These are phyloP conservation scores for Rhizophlyctis rosea DNA, from an alignment of 192 early-diverging fungal genomes.

Conservation along the genomic window DNA sequence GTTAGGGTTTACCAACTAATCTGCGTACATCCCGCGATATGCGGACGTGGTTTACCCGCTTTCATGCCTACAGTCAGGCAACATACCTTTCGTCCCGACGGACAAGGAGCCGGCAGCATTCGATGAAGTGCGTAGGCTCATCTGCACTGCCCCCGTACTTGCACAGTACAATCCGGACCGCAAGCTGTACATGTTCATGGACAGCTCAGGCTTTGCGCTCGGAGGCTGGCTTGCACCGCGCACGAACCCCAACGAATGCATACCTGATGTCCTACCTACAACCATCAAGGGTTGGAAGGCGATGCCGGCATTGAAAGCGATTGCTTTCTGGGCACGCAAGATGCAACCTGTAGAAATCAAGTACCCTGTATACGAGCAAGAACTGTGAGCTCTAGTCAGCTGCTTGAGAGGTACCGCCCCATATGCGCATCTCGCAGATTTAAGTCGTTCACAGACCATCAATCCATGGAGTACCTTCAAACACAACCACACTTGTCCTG, in stretches of 20 bases:
- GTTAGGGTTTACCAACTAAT: constrained; percentile 2
- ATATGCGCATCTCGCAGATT: neutral
- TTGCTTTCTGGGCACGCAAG: constrained; percentile 19
- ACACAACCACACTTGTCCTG: constrained; percentile 22
- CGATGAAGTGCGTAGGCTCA: neutral
- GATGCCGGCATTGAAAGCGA: constrained; percentile 1
- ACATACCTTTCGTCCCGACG: neutral
- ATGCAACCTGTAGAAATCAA: constrained; percentile 5
- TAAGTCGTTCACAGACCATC: constrained; percentile 25
- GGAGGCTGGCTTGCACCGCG: constrained; percentile 3
- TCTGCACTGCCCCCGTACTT: constrained; percentile 16
- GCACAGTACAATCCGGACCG: constrained; percentile 1
- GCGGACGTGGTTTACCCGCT: constrained; percentile 16
- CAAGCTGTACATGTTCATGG: neutral
- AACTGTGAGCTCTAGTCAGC: constrained; percentile 21
- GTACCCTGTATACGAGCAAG: constrained; percentile 22
- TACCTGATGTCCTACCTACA: neutral
- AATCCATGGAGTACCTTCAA: constrained; percentile 39
- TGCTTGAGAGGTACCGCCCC: neutral
- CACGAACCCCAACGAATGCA: neutral
- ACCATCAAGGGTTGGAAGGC: neutral
- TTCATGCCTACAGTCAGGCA: constrained; percentile 4
- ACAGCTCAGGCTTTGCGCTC: constrained; percentile 9
- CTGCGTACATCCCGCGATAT: constrained; percentile 2
- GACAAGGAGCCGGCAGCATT: constrained; percentile 8